Conservation (phyloP, 2,329 filamentous ascomycete genomes). For the Dichotomopilus funicola region DNA sequence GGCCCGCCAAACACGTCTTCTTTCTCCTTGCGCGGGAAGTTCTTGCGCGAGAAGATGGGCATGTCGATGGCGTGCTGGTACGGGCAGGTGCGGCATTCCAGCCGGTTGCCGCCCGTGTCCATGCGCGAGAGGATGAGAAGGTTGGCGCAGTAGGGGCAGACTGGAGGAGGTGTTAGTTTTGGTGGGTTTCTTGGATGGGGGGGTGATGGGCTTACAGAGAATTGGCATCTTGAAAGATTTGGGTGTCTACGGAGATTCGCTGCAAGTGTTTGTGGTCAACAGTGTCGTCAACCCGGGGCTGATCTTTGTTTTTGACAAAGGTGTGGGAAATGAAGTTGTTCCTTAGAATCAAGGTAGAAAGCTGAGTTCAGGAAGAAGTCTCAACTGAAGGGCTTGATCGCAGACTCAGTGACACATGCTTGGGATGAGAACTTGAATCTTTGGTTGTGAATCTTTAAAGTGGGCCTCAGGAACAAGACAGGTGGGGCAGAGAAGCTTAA, state of each 20-base stretch:
- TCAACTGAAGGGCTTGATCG: not conserved
- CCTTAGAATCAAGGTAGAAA: too few relatives aligned
- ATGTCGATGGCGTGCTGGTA: conserved; percentile 80
- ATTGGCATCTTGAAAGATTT: conserved; percentile 20
- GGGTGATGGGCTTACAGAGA: conserved; percentile 21
- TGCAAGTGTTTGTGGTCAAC: too few relatives aligned
- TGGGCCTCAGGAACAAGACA: not conserved
- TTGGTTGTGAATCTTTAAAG: conserved; percentile 9
- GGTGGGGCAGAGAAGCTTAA: not conserved
- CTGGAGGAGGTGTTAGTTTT: conserved; percentile 33
- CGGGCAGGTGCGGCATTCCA: conserved; percentile 92
- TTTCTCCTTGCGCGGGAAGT: conserved; percentile 78
- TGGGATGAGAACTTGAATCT: not conserved
- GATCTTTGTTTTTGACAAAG: not conserved
- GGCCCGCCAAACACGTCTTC: conserved; percentile 87
- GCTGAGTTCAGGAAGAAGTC: not conserved
- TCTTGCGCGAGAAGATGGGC: conserved; percentile 73
- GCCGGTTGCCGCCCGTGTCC: conserved; percentile 62
- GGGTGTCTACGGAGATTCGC: not conserved
- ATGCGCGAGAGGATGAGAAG: conserved; percentile 66
- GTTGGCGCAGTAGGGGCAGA: conserved; percentile 80
- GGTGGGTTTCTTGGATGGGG: not conserved
- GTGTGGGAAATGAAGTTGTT: too few relatives aligned
- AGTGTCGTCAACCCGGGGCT: too few relatives aligned
- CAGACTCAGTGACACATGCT: not conserved